Evolutionary conservation across 2,329 filamentous ascomycete genomes (phyloP), one percentile per base, ranked within the genome.

Genomic region (Xylaria sp.): DNA sequence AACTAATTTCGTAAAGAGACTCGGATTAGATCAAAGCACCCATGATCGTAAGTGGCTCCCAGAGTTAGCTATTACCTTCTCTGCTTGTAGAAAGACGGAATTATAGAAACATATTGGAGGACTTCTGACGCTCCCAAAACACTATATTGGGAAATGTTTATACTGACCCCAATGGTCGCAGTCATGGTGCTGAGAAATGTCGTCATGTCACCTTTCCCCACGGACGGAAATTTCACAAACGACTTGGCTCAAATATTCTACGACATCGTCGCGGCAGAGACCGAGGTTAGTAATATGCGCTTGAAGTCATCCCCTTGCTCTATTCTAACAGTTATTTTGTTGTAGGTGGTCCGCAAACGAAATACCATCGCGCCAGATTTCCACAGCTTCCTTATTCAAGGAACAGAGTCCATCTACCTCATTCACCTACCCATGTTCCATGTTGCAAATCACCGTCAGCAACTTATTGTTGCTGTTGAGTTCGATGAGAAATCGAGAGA

Each of bases 111-210:
- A n/a, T n/a, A n/a, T n/a, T n/a, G n/a, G n/a, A 55, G 28, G 10
- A 9, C 25, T n/a, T 25, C 6, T 18, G 13, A 23, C 2, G n/a
- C 41, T 25, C n/a, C 34, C 6, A 2, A 55, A 7, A 4, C 12
- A 46, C 18, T 9, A n/a, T 2, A 10, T 4, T 20, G 1, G 1
- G 2, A 41, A 8, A 12, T 8, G 30, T 1, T 2, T 43, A 46
- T 25, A 20, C 59, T 62, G 28, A 62, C 59, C 20, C 7, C 12
- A 0, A 39, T 39, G 30, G 2, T 23, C 32, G 15, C 4, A 66
- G 64, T 85, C 1, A 81, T 83, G 68, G 82, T 84, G 1, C 58
- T 85, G 9, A 77, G 82, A 9, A 85, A 84, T 30, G 83, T 85
- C 0, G 81, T 83, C 39, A 85, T 85, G 83, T 82, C 79, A 5